phyloP scores from a whole-genome alignment of 129 eudicot genomes.

The Solidago caesia region DNA sequence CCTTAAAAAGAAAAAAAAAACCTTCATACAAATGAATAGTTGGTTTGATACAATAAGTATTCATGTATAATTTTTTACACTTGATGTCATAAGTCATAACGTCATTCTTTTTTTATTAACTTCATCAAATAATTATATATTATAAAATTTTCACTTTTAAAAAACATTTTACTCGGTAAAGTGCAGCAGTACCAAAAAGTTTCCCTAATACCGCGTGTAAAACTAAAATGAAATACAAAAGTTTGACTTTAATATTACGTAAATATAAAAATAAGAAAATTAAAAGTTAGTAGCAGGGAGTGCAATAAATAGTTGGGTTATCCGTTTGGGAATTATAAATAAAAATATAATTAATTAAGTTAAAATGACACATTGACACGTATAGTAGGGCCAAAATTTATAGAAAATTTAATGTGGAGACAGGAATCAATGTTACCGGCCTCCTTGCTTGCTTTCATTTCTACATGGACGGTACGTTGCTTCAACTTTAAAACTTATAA shows the following conservation, averaged over 20 bases:
- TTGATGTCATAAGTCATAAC: no score
- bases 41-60: no score
- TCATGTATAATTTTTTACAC: no score
- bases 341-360: constrained; percentile 6
- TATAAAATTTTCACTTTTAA: no score
- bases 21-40: no score
- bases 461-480: constrained; percentile 32
- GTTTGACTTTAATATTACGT: not conserved
- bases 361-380: constrained; percentile 10
- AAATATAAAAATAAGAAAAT: not conserved
- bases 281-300: not conserved
- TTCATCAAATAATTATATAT: no score
- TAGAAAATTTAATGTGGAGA: constrained; percentile 26
- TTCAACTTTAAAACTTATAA: constrained; percentile 1
- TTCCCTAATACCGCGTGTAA: no score
- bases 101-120: no score
- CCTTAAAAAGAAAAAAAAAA: no score
- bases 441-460: constrained; percentile 18
- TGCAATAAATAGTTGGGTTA: constrained; percentile 29
- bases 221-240: not conserved
- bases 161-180: no score
- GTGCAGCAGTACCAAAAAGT: no score
- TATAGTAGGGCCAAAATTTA: constrained; percentile 18
- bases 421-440: constrained; percentile 28
- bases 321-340: constrained; percentile 27